phyloP scores from a whole-genome alignment of 192 early-diverging fungal species.

The Neocallimastix lanati region DNA sequence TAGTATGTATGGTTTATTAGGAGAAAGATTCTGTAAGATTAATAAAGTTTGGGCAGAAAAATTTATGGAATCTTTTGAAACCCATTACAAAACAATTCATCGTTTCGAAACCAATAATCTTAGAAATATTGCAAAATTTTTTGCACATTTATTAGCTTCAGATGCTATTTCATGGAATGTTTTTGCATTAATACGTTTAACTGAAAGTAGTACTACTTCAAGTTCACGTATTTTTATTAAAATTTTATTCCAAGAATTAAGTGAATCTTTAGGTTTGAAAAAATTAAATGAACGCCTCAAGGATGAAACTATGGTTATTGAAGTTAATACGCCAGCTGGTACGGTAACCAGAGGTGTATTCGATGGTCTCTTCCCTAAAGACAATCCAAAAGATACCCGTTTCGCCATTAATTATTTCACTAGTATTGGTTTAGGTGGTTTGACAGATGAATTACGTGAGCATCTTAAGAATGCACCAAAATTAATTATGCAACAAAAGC shows the following conservation, averaged over 20 bases:
- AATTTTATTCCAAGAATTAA: constrained; percentile 79
- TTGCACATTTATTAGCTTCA: constrained; percentile 68
- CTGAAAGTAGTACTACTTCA: constrained; percentile 88
- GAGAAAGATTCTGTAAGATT: constrained; percentile 79
- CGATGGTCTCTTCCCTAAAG: constrained; percentile 75
- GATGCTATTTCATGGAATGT: constrained; percentile 74
- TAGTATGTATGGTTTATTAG: constrained; percentile 80
- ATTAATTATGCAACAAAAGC: constrained; percentile 3
- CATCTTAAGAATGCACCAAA: constrained; percentile 43
- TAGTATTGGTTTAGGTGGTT: constrained; percentile 71
- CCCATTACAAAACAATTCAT: constrained; percentile 80
- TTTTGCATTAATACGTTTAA: constrained; percentile 58
- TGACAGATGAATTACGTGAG: constrained; percentile 87
- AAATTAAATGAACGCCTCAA: constrained; percentile 46
- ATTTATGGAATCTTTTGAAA: constrained; percentile 59
- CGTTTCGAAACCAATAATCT: constrained; percentile 81
- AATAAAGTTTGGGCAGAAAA: constrained; percentile 56
- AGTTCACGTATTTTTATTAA: constrained; percentile 94
- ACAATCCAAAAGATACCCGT: constrained; percentile 67
- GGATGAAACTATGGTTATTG: constrained; percentile 39
- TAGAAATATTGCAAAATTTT: constrained; percentile 82
- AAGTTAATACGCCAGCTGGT: constrained; percentile 18
- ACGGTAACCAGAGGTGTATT: constrained; percentile 40
- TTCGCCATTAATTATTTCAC: constrained; percentile 99
- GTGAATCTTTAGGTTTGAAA: constrained; percentile 62